These are phyloP conservation scores for Saccharomycopsis sp. DNA, from an alignment of 805 yeast genomes.

Conservation along the genomic window DNA sequence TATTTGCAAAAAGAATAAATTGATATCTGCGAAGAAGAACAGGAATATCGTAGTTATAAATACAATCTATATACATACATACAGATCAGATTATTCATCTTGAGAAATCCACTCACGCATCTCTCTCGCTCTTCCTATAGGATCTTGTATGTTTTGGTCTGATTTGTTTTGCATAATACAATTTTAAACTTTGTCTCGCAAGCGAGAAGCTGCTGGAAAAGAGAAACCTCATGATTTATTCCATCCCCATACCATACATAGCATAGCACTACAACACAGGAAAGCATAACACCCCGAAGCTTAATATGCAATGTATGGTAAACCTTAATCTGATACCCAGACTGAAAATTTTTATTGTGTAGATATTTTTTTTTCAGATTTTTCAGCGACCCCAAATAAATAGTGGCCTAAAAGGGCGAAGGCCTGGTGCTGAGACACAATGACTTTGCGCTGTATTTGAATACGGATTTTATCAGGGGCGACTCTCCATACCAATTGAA, in stretches of 20 bases:
- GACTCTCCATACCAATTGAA: too few species aligned
- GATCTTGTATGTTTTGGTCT: neutral
- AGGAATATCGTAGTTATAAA: neutral
- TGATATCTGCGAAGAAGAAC: neutral
- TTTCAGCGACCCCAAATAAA: constrained; percentile 2
- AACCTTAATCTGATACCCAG: neutral
- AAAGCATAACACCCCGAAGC: too few species aligned
- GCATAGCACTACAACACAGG: neutral
- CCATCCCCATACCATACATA: neutral
- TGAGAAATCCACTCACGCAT: neutral
- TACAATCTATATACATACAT: neutral
- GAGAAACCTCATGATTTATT: neutral
- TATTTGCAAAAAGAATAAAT: neutral
- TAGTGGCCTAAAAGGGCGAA: neutral
- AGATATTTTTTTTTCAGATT: neutral
- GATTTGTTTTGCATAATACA: neutral
- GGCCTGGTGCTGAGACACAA: neutral
- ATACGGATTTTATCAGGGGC: neutral
- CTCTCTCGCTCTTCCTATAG: neutral
- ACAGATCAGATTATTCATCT: neutral
- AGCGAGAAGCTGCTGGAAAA: neutral
- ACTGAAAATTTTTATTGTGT: neutral
- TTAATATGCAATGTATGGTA: neutral
- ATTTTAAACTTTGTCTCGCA: neutral
- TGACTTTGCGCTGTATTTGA: neutral